phyloP scores from a whole-genome alignment of 192 early-diverging fungal genomes.

The Backusella luteola region DNA sequence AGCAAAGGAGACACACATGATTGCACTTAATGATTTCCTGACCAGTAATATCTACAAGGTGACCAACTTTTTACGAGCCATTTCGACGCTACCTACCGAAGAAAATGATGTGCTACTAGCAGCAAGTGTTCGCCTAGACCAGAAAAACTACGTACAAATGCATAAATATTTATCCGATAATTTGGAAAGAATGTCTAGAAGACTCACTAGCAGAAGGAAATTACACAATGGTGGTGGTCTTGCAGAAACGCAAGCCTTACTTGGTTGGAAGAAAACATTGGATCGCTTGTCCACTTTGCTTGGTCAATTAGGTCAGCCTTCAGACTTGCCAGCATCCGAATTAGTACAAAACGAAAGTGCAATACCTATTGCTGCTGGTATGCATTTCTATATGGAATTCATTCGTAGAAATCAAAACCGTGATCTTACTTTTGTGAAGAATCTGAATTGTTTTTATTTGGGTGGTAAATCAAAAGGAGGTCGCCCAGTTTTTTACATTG shows the following conservation, averaged over 20 bases:
- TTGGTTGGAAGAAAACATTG: constrained; percentile 65
- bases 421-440: constrained; percentile 58
- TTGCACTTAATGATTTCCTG: constrained; percentile 84
- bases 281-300: constrained; percentile 77
- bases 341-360: constrained; percentile 26
- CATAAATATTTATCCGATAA: constrained; percentile 71
- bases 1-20: constrained; percentile 94
- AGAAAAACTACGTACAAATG: constrained; percentile 23
- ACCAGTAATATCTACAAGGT: constrained; percentile 80
- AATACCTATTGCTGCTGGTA: constrained; percentile 41
- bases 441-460: constrained; percentile 73
- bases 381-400: constrained; percentile 57
- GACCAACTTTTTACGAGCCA: constrained; percentile 73
- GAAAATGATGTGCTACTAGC: not conserved
- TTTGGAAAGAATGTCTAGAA: constrained; percentile 66
- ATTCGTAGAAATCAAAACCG: constrained; percentile 65
- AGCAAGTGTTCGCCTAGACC: constrained; percentile 16
- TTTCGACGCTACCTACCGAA: constrained; percentile 47
- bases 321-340: constrained; percentile 51
- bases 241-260: constrained; percentile 6
- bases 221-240: constrained; percentile 21
- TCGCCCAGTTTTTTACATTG: constrained; percentile 82
- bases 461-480: constrained; percentile 68
- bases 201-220: constrained; percentile 55
- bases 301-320: constrained; percentile 77